These are phyloP conservation scores for Botrytis aclada DNA, from an alignment of 2,329 filamentous ascomycete genomes.

Conservation along the genomic window DNA sequence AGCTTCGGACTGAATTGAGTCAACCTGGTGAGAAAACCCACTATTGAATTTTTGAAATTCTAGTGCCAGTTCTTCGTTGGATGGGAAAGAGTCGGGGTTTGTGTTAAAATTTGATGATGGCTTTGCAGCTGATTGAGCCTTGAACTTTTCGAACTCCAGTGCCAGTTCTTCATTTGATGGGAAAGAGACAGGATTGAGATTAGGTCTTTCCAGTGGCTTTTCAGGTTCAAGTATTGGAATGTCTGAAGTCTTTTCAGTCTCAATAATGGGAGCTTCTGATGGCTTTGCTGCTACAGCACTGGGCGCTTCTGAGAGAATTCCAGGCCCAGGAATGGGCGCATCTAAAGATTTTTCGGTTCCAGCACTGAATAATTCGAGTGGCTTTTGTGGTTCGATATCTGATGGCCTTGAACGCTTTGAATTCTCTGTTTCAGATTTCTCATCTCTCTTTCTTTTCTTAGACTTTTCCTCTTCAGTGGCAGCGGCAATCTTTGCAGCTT, in stretches of 20 bases:
- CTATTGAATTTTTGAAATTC: slow-evolving; percentile 7
- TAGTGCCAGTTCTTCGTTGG: slow-evolving; percentile 1
- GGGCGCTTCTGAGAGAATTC: background rate
- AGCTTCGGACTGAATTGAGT: background rate
- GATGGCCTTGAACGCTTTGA: background rate
- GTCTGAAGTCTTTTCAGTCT: background rate
- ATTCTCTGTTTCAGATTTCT: background rate
- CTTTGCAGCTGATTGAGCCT: background rate
- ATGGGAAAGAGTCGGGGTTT: background rate
- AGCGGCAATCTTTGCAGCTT: slow-evolving; percentile 3
- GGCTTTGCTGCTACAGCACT: background rate
- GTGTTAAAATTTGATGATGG: background rate
- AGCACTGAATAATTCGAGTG: background rate
- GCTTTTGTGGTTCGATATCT: background rate
- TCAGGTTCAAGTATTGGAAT: background rate
- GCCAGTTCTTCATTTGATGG: slow-evolving; percentile 1
- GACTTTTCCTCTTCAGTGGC: background rate
- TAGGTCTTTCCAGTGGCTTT: background rate
- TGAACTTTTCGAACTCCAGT: background rate
- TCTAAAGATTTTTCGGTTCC: background rate
- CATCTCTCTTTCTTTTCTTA: slow-evolving; percentile 17
- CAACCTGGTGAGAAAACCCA: background rate
- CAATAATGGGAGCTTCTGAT: too few relatives aligned
- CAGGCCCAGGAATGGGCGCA: background rate
- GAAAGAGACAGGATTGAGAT: background rate